Evolutionary conservation across 2,329 filamentous ascomycete species (phyloP).

Genomic region (Coniochaeta sp.): DNA sequence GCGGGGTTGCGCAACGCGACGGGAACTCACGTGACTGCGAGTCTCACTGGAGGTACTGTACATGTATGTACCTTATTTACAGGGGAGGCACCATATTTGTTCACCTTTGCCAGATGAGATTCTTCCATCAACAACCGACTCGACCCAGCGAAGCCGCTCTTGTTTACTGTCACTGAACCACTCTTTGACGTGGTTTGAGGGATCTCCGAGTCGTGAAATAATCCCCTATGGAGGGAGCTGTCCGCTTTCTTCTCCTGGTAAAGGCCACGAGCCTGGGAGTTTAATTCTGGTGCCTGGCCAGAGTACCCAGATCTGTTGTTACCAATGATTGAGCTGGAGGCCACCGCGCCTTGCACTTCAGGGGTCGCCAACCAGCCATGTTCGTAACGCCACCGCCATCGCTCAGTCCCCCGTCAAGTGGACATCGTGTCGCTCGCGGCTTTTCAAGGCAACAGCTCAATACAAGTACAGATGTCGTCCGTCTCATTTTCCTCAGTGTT

Average conservation of each 20-base stretch:
- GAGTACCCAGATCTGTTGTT: neutral
- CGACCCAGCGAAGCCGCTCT: neutral
- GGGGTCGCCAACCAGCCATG: neutral
- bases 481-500: neutral
- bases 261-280: neutral
- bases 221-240: neutral
- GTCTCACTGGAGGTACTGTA: no score
- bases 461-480: neutral
- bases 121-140: neutral
- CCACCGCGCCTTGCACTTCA: neutral
- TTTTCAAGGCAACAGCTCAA: neutral
- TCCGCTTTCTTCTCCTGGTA: neutral
- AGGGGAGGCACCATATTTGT: neutral
- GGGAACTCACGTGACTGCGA: neutral
- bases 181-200: no score
- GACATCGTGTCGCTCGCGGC: neutral
- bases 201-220: no score
- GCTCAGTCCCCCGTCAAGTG: neutral
- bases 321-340: neutral
- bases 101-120: neutral
- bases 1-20: neutral
- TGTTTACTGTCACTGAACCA: no score
- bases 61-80: no score
- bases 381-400: neutral
- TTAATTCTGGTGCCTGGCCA: neutral